Percentiles rank a stretch among this genome's conserved stretches.
These are phyloP conservation scores for Darksidea phi DNA, from an alignment of 495 filamentous ascomycete species.

Conservation along the genomic window DNA sequence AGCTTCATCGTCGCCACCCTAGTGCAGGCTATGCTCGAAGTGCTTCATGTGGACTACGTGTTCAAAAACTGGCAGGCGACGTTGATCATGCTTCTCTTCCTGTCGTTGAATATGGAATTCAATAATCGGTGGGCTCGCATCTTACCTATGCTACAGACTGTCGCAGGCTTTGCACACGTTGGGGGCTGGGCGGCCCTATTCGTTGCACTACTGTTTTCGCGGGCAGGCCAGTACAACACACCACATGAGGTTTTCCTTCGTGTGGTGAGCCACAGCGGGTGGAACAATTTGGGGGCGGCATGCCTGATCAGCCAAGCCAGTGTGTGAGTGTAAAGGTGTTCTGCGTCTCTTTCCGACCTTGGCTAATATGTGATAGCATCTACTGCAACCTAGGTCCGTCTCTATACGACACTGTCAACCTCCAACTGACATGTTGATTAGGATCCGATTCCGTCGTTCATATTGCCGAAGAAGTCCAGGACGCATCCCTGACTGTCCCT, in stretches of 20 bases:
- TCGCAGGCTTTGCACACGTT: constrained; percentile 47
- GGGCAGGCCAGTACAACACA: constrained; percentile 35
- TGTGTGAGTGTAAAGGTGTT: constrained; percentile 19
- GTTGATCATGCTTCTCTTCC: constrained; percentile 44
- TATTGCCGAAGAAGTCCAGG: constrained; percentile 39
- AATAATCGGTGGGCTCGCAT: constrained; percentile 47
- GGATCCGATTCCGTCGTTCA: constrained; percentile 34
- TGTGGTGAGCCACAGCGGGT: constrained; percentile 43
- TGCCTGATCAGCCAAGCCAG: constrained; percentile 45
- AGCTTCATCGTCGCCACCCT: constrained; percentile 48
- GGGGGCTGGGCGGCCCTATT: constrained; percentile 46
- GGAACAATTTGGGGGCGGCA: constrained; percentile 40
- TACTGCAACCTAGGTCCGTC: constrained; percentile 42
- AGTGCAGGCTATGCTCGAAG: constrained; percentile 40
- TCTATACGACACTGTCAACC: not conserved
- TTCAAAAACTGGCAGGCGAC: constrained; percentile 44
- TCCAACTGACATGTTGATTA: not conserved
- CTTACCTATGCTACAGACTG: constrained; percentile 46
- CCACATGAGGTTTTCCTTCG: constrained; percentile 41
- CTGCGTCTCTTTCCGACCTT: too few relatives aligned
- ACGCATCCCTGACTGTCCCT: constrained; percentile 37
- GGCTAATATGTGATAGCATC: constrained; percentile 13
- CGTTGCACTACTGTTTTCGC: constrained; percentile 40
- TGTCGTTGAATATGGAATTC: constrained; percentile 42
- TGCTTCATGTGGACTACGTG: constrained; percentile 34